phyloP scores from a whole-genome alignment of 2,329 filamentous ascomycete genomes.

The Tympanopsis confertula region DNA sequence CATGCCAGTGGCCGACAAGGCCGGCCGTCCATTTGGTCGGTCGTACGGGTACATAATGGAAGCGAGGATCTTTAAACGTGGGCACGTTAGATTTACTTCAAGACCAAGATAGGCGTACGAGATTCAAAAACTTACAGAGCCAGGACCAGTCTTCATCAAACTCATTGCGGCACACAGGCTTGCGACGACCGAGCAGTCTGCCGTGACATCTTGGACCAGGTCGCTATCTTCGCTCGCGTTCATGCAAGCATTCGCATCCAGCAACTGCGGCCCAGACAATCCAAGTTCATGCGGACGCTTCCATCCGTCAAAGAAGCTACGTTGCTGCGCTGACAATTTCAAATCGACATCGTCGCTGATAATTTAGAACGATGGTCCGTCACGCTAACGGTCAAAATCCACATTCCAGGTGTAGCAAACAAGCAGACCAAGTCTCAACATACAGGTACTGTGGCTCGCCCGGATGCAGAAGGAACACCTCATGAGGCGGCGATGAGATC shows the following conservation, averaged over 20 bases:
- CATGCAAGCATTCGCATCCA: constrained; percentile 37
- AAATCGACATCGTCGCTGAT: constrained; percentile 58
- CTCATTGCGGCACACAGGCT: constrained; percentile 76
- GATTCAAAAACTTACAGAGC: constrained; percentile 38
- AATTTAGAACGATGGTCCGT: too few species aligned
- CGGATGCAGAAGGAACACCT: background rate
- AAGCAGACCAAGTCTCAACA: too few species aligned
- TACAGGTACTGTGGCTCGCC: background rate
- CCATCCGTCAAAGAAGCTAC: constrained; percentile 72
- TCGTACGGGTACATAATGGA: constrained; percentile 70
- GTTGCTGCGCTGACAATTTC: constrained; percentile 63
- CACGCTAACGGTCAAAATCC: too few species aligned
- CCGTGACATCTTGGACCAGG: constrained; percentile 87
- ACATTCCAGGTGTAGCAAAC: too few species aligned
- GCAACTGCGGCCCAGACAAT: constrained; percentile 16
- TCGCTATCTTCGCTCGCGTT: constrained; percentile 50
- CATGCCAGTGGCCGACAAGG: constrained; percentile 67
- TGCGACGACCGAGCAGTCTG: constrained; percentile 93
- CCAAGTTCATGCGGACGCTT: constrained; percentile 62
- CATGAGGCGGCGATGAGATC: background rate
- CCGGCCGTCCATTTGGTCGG: constrained; percentile 39
- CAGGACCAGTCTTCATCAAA: constrained; percentile 55
- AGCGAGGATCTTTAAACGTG: constrained; percentile 45
- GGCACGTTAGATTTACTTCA: constrained; percentile 4
- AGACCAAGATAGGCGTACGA: background rate